These are phyloP conservation scores for Zoysia japonica DNA, from an alignment of 176 grass and related monocot species.

Conservation along the genomic window DNA sequence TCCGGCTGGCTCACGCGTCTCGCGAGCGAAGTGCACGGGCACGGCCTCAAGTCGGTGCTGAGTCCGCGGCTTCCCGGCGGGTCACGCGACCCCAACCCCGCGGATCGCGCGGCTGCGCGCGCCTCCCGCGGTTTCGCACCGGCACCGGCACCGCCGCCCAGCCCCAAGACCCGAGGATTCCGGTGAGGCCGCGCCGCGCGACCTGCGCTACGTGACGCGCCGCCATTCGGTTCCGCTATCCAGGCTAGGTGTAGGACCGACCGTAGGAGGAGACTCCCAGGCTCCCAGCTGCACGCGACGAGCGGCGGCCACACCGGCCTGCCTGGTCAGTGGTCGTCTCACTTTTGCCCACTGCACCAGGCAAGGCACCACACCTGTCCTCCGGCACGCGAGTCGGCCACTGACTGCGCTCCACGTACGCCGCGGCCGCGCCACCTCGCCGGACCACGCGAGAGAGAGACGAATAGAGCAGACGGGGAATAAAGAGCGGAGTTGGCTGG, in stretches of 20 bases:
- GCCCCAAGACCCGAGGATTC: conserved; percentile 8
- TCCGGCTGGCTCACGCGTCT: no score
- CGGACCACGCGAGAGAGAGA: no score
- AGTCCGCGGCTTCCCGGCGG: no score
- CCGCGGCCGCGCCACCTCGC: background rate
- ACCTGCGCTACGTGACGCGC: background rate
- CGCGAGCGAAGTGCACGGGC: no score
- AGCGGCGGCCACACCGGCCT: background rate
- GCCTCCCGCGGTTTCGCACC: no score
- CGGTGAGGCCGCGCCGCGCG: background rate
- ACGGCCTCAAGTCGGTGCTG: no score
- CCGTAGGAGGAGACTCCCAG: background rate
- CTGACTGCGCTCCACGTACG: conserved; percentile 13
- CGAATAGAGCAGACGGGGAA: background rate
- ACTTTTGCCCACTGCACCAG: background rate
- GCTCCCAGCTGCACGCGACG: background rate
- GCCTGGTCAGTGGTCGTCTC: background rate
- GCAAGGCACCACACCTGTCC: conserved; percentile 11
- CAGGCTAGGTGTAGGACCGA: background rate
- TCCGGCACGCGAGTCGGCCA: conserved; percentile 12
- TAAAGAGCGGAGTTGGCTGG: background rate
- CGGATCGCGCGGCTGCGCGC: no score
- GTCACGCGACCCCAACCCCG: no score
- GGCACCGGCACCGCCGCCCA: background rate
- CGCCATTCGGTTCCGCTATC: conserved; percentile 16